Evolutionary conservation across 306 rosid genomes (phyloP).

Genomic region (Quercus ilex): DNA sequence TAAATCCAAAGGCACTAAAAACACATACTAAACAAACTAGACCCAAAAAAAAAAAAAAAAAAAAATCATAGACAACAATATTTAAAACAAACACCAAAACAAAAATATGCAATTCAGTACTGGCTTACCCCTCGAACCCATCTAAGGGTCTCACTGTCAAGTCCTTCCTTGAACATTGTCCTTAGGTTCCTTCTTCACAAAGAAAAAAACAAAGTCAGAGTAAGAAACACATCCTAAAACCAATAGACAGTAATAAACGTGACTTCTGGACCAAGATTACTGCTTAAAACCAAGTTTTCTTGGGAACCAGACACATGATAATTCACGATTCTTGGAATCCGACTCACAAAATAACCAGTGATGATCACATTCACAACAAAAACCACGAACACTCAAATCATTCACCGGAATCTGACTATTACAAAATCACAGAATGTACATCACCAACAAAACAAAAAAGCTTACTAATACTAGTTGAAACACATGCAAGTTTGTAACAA

Average conservation of each 20-base stretch:
- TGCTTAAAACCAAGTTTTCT: too few relatives aligned
- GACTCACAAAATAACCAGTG: neutral
- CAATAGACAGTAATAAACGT: too few relatives aligned
- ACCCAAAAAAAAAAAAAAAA: neutral
- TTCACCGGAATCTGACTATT: too few relatives aligned
- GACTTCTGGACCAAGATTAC: neutral
- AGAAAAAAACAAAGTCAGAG: neutral
- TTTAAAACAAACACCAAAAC: neutral
- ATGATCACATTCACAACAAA: neutral
- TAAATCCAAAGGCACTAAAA: neutral
- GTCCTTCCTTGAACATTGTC: conserved; percentile 13
- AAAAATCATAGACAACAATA: neutral
- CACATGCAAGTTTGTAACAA: neutral
- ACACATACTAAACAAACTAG: neutral
- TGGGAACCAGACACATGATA: too few relatives aligned
- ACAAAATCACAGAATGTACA: neutral
- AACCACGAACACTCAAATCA: neutral
- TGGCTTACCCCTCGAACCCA: conserved; percentile 20
- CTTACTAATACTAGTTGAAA: neutral
- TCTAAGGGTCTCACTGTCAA: conserved; percentile 11
- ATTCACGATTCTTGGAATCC: neutral
- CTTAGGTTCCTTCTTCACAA: neutral
- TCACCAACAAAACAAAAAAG: too few relatives aligned
- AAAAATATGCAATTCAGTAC: neutral
- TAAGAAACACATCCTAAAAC: neutral